Conservation (phyloP, 1,284 basidiomycete species). For the Microbotryum lychnidis-dioicae region DNA sequence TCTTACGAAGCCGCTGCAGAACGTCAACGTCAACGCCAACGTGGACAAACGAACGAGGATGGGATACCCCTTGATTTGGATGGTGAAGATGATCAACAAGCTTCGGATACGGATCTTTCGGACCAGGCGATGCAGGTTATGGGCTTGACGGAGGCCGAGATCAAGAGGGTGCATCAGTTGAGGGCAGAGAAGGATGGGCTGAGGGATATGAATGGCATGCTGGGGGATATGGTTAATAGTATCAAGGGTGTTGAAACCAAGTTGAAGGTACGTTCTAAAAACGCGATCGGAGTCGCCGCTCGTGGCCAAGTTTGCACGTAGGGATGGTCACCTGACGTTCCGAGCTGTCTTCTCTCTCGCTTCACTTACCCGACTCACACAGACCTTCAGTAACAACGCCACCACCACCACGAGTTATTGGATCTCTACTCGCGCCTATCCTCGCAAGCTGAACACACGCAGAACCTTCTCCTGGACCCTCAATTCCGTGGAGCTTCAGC, state of each 20-base stretch:
- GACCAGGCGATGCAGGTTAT: neutral
- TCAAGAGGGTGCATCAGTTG: conserved; percentile 11
- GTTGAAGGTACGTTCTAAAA: conserved; percentile 17
- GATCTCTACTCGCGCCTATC: conserved; percentile 34
- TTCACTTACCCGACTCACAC: no score
- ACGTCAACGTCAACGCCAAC: neutral
- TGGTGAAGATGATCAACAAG: neutral
- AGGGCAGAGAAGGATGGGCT: conserved; percentile 26
- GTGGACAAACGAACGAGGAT: neutral
- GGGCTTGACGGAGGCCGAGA: conserved; percentile 6
- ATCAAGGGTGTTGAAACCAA: conserved; percentile 20
- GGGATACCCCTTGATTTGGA: neutral
- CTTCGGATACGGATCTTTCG: neutral
- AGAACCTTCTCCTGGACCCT: conserved; percentile 31
- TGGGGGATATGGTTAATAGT: conserved; percentile 15
- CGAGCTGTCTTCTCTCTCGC: neutral
- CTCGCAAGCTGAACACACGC: conserved; percentile 35
- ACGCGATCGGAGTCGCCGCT: conserved; percentile 11
- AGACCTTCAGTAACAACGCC: conserved; percentile 22
- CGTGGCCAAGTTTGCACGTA: conserved; percentile 20
- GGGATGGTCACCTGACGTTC: neutral
- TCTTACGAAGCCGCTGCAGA: neutral
- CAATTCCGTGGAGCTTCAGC: conserved; percentile 26
- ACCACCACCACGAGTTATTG: conserved; percentile 33
- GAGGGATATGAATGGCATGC: conserved; percentile 25